phyloP scores from a whole-genome alignment of 169 alveolate genomes.

The Plasmodium gonderi region DNA sequence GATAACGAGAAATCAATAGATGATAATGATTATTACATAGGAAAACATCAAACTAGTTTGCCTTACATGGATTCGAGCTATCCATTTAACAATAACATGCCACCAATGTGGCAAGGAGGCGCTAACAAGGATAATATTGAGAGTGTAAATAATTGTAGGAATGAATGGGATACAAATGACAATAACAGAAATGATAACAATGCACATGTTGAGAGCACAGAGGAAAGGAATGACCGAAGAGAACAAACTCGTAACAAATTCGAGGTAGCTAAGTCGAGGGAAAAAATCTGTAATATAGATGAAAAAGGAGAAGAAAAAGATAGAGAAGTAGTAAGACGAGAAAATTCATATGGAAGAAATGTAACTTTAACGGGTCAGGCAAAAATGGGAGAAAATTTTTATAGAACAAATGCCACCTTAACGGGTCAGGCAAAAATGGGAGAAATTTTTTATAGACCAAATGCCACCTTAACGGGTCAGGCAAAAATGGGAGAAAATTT shows the following conservation, averaged over 20 bases:
- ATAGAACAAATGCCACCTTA: background rate
- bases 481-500: background rate
- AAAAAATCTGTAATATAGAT: no score
- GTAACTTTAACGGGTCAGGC: background rate
- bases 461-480: background rate
- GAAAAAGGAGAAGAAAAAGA: no score
- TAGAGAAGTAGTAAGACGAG: no score
- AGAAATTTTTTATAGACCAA: no score
- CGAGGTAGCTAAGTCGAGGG: background rate
- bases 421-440: conserved; percentile 3
- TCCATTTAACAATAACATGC: background rate
- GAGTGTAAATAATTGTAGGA: background rate
- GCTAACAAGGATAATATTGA: background rate
- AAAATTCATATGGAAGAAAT: background rate
- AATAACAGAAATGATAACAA: background rate
- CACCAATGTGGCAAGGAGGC: background rate
- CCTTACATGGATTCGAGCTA: background rate
- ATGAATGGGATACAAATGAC: background rate
- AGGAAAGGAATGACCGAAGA: background rate
- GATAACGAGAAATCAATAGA: background rate
- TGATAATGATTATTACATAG: background rate
- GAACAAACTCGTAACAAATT: background rate
- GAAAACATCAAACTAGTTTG: background rate
- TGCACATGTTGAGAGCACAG: background rate
- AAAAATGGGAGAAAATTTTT: background rate